phyloP scores from a whole-genome alignment of 352 stramenopile species.

The Aphanomyces cochlioides region DNA sequence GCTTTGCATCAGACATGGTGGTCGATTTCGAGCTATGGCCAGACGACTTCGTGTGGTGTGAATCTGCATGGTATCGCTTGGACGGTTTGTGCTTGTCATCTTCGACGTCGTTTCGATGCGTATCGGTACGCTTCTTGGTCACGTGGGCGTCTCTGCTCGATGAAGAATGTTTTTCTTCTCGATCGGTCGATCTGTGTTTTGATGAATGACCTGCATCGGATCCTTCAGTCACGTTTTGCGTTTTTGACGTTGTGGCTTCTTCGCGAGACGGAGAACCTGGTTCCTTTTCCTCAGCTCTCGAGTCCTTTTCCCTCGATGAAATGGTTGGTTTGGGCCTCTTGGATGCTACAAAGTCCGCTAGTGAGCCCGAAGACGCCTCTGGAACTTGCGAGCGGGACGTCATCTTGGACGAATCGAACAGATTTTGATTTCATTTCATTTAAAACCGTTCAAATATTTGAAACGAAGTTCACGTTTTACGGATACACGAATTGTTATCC shows the following conservation, averaged over 20 bases:
- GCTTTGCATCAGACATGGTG: slow-evolving; percentile 16
- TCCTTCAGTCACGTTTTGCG: background rate
- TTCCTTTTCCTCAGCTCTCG: background rate
- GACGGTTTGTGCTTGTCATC: background rate
- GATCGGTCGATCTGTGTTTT: background rate
- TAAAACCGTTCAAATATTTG: background rate
- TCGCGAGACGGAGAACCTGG: too few relatives aligned
- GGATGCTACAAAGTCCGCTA: background rate
- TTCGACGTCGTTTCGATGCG: background rate
- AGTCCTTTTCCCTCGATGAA: background rate
- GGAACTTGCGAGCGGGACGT: background rate
- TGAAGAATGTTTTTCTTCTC: background rate
- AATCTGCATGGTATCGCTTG: background rate
- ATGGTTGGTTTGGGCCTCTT: background rate
- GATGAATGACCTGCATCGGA: background rate
- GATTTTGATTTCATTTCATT: slow-evolving; percentile 10
- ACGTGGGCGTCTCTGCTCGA: background rate
- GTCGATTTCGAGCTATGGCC: too few relatives aligned
- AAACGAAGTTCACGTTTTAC: background rate
- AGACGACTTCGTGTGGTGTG: too few relatives aligned
- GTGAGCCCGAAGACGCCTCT: too few relatives aligned
- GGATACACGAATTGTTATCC: background rate
- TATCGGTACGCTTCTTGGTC: background rate
- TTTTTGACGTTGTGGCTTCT: background rate
- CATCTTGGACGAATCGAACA: background rate